Evolutionary conservation across 805 yeast species (phyloP).

Genomic region (Naumovozyma baii): DNA sequence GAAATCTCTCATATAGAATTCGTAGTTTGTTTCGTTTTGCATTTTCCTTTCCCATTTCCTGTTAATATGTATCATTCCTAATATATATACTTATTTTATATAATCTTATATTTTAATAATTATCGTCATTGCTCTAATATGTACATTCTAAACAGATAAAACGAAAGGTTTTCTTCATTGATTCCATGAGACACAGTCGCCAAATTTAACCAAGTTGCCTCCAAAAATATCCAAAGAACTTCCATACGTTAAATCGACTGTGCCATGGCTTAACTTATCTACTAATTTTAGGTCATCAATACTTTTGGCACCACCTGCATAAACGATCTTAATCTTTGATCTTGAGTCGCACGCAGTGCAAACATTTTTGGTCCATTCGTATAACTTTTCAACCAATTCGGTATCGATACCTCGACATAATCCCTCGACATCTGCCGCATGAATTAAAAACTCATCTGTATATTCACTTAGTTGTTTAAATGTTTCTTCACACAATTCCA

Average conservation of each 20-base stretch:
- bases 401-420: conserved; percentile 87
- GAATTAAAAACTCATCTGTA: conserved; percentile 83
- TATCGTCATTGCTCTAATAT: too few species aligned
- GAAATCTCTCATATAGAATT: too few species aligned
- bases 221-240: conserved; percentile 93
- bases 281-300: conserved; percentile 62
- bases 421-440: conserved; percentile 99
- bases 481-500: conserved; percentile 44
- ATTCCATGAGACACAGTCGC: conserved; percentile 74
- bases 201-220: conserved; percentile 67
- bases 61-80: neutral
- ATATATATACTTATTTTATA: neutral
- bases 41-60: too few species aligned
- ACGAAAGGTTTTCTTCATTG: too few species aligned
- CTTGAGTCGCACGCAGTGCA: conserved; percentile 13
- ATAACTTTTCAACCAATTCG: conserved; percentile 57
- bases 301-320: conserved; percentile 93
- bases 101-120: neutral
- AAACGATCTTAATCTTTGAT: conserved; percentile 59
- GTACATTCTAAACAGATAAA: too few species aligned
- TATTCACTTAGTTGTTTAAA: conserved; percentile 47
- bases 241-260: conserved; percentile 87
- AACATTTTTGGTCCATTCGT: conserved; percentile 53
- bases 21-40: too few species aligned
- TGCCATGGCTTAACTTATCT: conserved; percentile 57